Conservation (phyloP, 495 filamentous ascomycete species). For the Viridothelium virens region DNA sequence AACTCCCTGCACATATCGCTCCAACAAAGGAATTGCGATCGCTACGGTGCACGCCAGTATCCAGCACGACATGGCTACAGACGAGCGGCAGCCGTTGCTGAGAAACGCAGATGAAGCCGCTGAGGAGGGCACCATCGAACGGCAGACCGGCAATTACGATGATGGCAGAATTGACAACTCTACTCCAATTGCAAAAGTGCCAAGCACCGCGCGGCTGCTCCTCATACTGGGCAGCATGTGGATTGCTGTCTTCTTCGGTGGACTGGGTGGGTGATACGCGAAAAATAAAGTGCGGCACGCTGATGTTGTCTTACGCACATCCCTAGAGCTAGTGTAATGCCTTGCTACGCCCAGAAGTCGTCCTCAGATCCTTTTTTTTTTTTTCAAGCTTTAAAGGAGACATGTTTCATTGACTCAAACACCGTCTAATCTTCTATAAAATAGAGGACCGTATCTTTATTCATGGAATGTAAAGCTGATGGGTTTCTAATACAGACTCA, state of each 20-base stretch:
- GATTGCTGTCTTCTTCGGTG: constrained; percentile 77
- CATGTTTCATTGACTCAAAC: no score
- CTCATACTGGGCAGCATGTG: constrained; percentile 53
- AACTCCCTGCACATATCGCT: not conserved
- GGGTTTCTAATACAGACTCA: constrained; percentile 43
- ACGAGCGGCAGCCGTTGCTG: constrained; percentile 11
- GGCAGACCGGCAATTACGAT: constrained; percentile 20
- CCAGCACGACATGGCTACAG: not conserved
- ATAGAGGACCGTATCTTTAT: not conserved
- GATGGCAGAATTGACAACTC: constrained; percentile 18
- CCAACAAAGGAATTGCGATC: not conserved
- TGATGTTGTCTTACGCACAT: no score
- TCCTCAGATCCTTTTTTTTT: no score
- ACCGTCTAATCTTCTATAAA: no score
- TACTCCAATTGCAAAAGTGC: constrained; percentile 36
- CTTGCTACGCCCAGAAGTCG: no score
- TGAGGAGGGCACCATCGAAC: constrained; percentile 20
- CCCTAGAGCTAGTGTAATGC: no score
- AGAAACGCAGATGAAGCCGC: not conserved
- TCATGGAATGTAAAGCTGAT: not conserved
- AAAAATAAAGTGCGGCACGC: not conserved
- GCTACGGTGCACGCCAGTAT: not conserved
- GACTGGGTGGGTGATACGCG: constrained; percentile 45
- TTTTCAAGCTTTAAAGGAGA: no score
- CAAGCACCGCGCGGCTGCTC: constrained; percentile 41